Evolutionary conservation across 208 protist genomes (phyloP), one percentile per base, ranked within the genome.

Genomic region (Kentomonas sorsogonicus): DNA sequence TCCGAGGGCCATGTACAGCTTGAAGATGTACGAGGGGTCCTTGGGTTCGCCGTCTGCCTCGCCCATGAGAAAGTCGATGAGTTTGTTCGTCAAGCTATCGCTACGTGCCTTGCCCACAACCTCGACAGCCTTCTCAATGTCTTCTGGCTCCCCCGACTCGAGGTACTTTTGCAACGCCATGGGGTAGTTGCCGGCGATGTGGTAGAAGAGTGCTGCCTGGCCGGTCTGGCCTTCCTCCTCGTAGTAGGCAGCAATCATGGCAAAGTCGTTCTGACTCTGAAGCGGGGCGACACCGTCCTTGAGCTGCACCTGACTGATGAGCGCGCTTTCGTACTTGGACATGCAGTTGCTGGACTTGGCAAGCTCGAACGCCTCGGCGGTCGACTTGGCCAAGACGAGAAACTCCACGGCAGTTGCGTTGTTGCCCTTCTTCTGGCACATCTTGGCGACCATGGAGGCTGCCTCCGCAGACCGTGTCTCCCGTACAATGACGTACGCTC

Each of bases 51-150:
- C 92, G 64, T 98, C 96, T 0, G 72, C 78, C 55, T 97, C 91
- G 18, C 96, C 96, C 91, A 98, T 98, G 26, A 99, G 86, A 63
- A 89, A 98, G 72, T 98, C 96, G 62, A 98, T 94, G 48, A 98
- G 85, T 63, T 69, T 80, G 74, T 92, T 91, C 31, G 91, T 97
- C n/a, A 99, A 70, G 26, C 65, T 63, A 66, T 98, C 93, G 66
- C 84, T 97, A 51, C 87, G 81, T 7, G 93, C 93, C 57, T 87
- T 91, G 44, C 93, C 93, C 1, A 98, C 94, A 26, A 97, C 81
- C 46, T 93, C 74, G 60, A 98, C 92, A 13, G 94, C 93, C 74
- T 93, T 94, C 64, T 97, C 79, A 67, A 98, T 89, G 45, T 88
- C 77, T 58, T 92, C 79, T 7, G 93, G 77, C 50, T 87, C 63